Evolutionary conservation across 192 early-diverging fungal species (phyloP), one percentile per base, ranked within the genome.

Genomic region (Globomyces pollinis-pini): DNA sequence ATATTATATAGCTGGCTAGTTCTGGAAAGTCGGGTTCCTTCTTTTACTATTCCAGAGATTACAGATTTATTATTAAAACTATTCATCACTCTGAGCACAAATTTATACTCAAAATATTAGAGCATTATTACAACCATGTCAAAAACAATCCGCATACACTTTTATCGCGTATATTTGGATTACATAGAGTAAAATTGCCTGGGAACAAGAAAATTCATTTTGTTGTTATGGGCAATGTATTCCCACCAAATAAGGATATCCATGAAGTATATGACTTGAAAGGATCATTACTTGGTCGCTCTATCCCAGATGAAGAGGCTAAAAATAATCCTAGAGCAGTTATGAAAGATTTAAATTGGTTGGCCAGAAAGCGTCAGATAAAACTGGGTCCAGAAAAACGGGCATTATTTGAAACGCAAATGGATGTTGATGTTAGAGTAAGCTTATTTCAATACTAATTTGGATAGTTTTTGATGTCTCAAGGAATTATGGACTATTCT

Each of bases 161-260:
- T 29, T 75, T 98, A 2, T 92, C 86, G 61, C 85, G 95, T 42
- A 91, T 96, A 62, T 95, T 94, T 72, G 94, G 94, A 33, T 71
- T 99, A 39, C 93, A 98, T 64, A 85, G 96, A 45, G 88, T 98
- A 50, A 98, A 98, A 72, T 75, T 95, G 38, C 93, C 92, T 36
- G 90, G 88, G 33, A 87, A 87, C 47, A 75, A 82, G 39, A 96
- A 98, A 69, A 89, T 99, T 42, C 94, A 98, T 74, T 99, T 99
- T 76, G 91, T 99, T 7, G 93, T 99, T 16, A 99, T 99, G 96
- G 91, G 88, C 55, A 99, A 99, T 67, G 88, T 99, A 9, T 94
- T 98, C 63, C 94, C 96, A 15, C 80, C 91, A 8, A 93, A 95
- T 78, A 85, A 90, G 68, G 93, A 99, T 74, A 93, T 99, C 29